Evolutionary conservation across 345 rosid species (phyloP), one percentile per base, ranked within the genome.

Genomic region (Eutrema heterophyllum): DNA sequence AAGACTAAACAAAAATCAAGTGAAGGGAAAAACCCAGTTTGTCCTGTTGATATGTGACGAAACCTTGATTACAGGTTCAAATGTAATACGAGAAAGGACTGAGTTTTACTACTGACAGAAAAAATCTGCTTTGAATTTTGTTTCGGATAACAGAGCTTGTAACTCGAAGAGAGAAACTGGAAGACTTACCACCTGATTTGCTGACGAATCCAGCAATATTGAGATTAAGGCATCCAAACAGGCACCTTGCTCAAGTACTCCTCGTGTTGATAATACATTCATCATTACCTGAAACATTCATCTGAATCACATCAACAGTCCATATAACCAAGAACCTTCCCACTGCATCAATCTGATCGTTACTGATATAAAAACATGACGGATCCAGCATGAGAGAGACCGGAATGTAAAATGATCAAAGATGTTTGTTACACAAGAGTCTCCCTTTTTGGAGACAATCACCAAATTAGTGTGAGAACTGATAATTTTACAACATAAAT

Each of bases 201-300:
- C 83, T 40, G 96, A 85, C 4, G 99, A 92, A 79, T 95, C 98
- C 66, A 95, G 43, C 90, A 92, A 84, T 66, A 92, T 80, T 35
- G 99, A 83, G 72, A 90, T 83, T 53, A 92, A 78, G 65, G 98
- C 92, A 82, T 95, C 99, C 80, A 95, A 83, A 78, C 99, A 92
- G 24, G 94, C 97, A 64, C 93, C 92, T 88, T 89, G 92, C 77
- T 86, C 99, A 51, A 80, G 76, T 11, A 80, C 97, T 70, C 96
- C 96, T 63, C 89, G 83, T 52, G 85, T 87, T 39, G 99, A 86
- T 63, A 95, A 79, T 45, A 92, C 77, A 81, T 86, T 88, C 94
- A 83, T 83, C 80, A 85, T 78, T 75, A 85, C 79, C 89, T 83
- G 63, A 49, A 71, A 50, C 16, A 56, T 2, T 68, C 35, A 55